Conservation (phyloP, 768 basidiomycete species). For the Mycena filopes region DNA sequence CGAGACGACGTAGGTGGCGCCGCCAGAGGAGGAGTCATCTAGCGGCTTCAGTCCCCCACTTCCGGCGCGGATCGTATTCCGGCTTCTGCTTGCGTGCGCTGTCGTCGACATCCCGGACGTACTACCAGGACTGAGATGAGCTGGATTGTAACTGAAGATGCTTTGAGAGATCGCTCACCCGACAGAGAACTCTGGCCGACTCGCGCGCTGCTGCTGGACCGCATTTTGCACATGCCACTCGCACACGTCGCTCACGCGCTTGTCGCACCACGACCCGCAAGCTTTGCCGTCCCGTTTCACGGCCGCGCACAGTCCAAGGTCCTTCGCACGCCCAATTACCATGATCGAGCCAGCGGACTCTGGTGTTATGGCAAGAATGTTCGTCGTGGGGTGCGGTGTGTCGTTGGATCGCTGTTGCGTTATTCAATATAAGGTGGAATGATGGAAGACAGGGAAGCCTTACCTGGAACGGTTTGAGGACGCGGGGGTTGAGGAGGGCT, state of each 20-base stretch:
- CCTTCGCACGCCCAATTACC: constrained; percentile 86
- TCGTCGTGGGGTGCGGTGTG: constrained; percentile 79
- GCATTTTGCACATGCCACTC: constrained; percentile 92
- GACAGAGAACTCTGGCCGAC: constrained; percentile 85
- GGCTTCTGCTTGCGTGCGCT: constrained; percentile 62
- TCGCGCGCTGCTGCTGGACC: constrained; percentile 76
- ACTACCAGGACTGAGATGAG: constrained; percentile 48
- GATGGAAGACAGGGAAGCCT: constrained; percentile 30
- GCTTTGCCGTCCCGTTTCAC: constrained; percentile 80
- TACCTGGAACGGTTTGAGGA: constrained; percentile 90
- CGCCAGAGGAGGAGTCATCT: constrained; percentile 40
- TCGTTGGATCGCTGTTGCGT: constrained; percentile 55
- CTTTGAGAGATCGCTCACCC: constrained; percentile 63
- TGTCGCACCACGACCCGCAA: constrained; percentile 94
- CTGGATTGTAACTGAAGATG: not conserved
- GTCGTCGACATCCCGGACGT: constrained; percentile 77
- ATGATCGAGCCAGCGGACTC: constrained; percentile 82
- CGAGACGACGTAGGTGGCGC: constrained; percentile 81
- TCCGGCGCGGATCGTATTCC: constrained; percentile 73
- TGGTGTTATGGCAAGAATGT: constrained; percentile 90
- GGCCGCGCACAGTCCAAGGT: constrained; percentile 88
- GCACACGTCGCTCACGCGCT: constrained; percentile 85
- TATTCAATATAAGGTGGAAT: not conserved
- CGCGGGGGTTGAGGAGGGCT: constrained; percentile 86
- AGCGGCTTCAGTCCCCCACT: constrained; percentile 81